phyloP scores from a whole-genome alignment of 805 yeast genomes.

The Metschnikowia corniflorae region DNA sequence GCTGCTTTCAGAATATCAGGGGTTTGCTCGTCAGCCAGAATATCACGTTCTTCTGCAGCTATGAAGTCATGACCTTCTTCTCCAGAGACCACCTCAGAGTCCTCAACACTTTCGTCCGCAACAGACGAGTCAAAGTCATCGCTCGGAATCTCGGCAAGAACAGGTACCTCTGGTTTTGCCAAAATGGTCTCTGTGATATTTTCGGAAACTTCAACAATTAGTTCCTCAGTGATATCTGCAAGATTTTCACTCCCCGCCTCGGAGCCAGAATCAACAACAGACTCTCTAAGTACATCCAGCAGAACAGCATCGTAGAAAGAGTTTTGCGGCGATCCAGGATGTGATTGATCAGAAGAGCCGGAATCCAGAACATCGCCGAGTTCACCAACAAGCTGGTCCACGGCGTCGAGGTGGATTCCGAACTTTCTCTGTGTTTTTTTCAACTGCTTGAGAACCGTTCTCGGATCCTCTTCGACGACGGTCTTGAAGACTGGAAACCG shows the following conservation, averaged over 20 bases:
- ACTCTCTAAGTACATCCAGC: neutral
- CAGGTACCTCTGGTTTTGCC: constrained; percentile 10
- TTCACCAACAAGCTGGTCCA: constrained; percentile 11
- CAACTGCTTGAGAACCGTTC: constrained; percentile 10
- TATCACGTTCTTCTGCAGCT: neutral
- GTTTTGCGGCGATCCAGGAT: neutral
- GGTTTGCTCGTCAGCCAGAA: too few relatives aligned
- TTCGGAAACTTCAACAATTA: too few relatives aligned
- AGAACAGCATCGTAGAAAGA: constrained; percentile 2
- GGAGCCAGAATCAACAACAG: too few relatives aligned
- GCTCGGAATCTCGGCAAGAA: constrained; percentile 6
- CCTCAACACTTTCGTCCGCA: constrained; percentile 2
- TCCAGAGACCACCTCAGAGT: neutral
- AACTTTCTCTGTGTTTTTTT: constrained; percentile 14
- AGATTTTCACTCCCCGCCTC: too few relatives aligned
- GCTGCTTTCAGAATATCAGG: too few relatives aligned
- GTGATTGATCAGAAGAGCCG: neutral
- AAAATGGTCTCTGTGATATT: neutral
- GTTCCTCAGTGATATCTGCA: too few relatives aligned
- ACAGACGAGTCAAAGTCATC: neutral
- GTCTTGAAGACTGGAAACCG: constrained; percentile 13
- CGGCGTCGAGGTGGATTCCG: constrained; percentile 14
- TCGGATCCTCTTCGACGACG: constrained; percentile 11
- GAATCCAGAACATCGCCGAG: constrained; percentile 9
- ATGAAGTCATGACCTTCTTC: too few relatives aligned